These are phyloP conservation scores for Alternaria sp. DNA, from an alignment of 2,329 filamentous ascomycete species.

Conservation along the genomic window DNA sequence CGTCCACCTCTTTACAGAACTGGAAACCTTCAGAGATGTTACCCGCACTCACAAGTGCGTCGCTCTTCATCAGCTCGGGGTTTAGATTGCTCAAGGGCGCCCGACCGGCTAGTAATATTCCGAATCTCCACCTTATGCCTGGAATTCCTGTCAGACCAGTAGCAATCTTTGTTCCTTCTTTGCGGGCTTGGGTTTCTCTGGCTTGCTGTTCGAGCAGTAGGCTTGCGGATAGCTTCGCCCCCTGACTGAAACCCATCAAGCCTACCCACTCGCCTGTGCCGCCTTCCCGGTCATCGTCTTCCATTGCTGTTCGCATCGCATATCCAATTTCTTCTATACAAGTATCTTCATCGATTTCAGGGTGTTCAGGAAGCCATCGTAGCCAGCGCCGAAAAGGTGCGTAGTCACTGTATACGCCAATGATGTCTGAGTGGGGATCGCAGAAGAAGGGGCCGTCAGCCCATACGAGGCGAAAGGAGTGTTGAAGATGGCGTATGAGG, in stretches of 20 bases:
- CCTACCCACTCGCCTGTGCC: slow-evolving; percentile 59
- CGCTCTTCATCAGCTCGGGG: slow-evolving; percentile 45
- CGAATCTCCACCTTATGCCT: slow-evolving; percentile 63
- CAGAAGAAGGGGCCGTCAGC: slow-evolving; percentile 73
- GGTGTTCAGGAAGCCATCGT: slow-evolving; percentile 68
- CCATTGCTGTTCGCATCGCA: slow-evolving; percentile 55
- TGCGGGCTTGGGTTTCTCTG: slow-evolving; percentile 46
- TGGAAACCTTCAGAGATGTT: slow-evolving; percentile 56
- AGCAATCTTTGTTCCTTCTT: slow-evolving; percentile 28
- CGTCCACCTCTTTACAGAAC: slow-evolving; percentile 49
- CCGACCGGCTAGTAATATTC: slow-evolving; percentile 68
- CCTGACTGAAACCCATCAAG: slow-evolving; percentile 60
- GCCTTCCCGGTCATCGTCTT: slow-evolving; percentile 53
- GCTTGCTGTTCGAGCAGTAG: slow-evolving; percentile 67
- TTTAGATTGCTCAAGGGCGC: slow-evolving; percentile 66
- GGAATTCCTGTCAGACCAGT: slow-evolving; percentile 36
- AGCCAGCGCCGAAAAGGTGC: slow-evolving; percentile 73
- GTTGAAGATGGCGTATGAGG: slow-evolving; percentile 59
- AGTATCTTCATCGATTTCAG: slow-evolving; percentile 60
- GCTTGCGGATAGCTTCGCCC: slow-evolving; percentile 58
- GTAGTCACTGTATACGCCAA: slow-evolving; percentile 69
- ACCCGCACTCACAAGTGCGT: slow-evolving; percentile 52
- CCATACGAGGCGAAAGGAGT: slow-evolving; percentile 75
- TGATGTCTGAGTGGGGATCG: slow-evolving; percentile 67
- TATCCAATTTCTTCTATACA: slow-evolving; percentile 59